These are phyloP conservation scores for Neonectria sp. DNA, from an alignment of 2,329 filamentous ascomycete species.

Conservation along the genomic window DNA sequence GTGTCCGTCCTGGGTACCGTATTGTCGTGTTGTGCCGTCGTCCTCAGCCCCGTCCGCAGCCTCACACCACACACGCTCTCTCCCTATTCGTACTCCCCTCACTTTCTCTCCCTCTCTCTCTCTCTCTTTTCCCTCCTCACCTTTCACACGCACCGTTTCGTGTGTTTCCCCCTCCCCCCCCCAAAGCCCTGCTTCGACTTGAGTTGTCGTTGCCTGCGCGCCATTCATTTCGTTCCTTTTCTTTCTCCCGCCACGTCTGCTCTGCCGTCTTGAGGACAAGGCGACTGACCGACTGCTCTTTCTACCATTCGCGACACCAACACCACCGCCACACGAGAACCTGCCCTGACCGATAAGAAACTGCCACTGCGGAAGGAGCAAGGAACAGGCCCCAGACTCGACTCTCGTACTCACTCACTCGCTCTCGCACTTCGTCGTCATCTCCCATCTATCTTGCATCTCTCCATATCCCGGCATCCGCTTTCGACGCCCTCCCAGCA, in stretches of 20 bases:
- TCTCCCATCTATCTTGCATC: constrained; percentile 29
- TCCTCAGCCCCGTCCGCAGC: constrained; percentile 19
- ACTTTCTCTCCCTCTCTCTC: constrained; percentile 16
- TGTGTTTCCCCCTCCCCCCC: constrained; percentile 8
- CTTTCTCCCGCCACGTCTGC: constrained; percentile 25
- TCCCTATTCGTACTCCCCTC: constrained; percentile 16
- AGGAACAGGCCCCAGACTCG: constrained; percentile 15
- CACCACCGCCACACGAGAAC: constrained; percentile 26
- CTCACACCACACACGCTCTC: constrained; percentile 15
- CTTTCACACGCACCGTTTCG: constrained; percentile 34
- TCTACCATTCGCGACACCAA: constrained; percentile 30
- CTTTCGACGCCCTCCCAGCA: constrained; percentile 37
- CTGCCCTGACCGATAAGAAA: constrained; percentile 18
- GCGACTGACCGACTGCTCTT: constrained; percentile 10
- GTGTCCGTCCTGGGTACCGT: constrained; percentile 19
- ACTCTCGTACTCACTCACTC: neutral
- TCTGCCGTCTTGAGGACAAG: constrained; percentile 39
- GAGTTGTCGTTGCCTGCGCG: constrained; percentile 43
- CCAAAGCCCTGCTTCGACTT: constrained; percentile 41
- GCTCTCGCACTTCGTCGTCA: constrained; percentile 24
- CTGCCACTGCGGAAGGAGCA: constrained; percentile 28
- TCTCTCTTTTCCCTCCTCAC: constrained; percentile 26
- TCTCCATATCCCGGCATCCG: constrained; percentile 32
- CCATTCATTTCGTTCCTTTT: constrained; percentile 34
- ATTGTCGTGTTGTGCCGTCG: neutral